Percentiles rank a stretch among this genome's conserved stretches.
phyloP scores from a whole-genome alignment of 345 rosid species.

The Salix koriyanagi region DNA sequence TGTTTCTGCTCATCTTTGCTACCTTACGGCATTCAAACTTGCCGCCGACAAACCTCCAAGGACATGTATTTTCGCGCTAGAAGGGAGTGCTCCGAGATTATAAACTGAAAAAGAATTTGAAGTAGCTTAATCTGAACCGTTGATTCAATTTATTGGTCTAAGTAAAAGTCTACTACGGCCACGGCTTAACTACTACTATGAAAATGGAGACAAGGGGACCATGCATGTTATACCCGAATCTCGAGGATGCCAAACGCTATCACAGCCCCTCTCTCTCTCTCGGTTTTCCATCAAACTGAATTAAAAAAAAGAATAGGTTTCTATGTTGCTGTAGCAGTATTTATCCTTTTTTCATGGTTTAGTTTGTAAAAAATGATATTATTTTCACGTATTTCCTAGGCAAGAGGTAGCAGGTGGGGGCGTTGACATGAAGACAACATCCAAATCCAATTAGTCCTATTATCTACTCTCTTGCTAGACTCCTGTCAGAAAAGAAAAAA shows the following conservation, averaged over 20 bases:
- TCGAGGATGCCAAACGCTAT: slow-evolving; percentile 36
- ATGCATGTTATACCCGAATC: slow-evolving; percentile 47
- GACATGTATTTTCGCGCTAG: not conserved
- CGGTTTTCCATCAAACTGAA: not conserved
- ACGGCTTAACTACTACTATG: not conserved
- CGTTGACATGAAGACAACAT: not conserved
- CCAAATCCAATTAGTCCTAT: not conserved
- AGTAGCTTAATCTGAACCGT: not conserved
- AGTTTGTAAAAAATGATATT: too few relatives aligned
- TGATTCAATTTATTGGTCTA: not conserved
- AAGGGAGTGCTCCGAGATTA: not conserved
- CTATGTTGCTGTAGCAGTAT: not conserved
- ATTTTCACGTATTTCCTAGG: not conserved
- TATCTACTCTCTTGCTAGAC: not conserved
- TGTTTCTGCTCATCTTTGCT: not conserved
- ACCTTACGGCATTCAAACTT: not conserved
- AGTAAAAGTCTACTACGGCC: not conserved
- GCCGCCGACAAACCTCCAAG: not conserved
- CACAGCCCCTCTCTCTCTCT: not conserved
- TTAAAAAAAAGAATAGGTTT: not conserved
- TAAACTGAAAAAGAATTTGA: not conserved
- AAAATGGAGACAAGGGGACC: slow-evolving; percentile 47
- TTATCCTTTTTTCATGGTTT: too few relatives aligned
- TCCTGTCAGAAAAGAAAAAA: slow-evolving; percentile 16
- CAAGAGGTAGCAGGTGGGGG: not conserved